Conservation (phyloP, 2,329 filamentous ascomycete genomes). For the Fusarium musae region DNA sequence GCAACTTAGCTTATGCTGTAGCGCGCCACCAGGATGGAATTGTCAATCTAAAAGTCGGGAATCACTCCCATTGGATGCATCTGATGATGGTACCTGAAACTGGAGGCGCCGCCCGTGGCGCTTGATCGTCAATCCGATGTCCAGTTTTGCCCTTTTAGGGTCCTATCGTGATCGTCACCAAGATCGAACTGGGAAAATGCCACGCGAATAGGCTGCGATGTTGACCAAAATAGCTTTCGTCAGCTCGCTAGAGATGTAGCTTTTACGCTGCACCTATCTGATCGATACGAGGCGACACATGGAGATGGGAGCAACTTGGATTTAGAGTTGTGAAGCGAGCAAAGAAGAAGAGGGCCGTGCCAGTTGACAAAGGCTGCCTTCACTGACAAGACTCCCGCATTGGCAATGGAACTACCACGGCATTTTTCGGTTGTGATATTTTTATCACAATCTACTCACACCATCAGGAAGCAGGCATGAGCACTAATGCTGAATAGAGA, state of each 20-base stretch:
- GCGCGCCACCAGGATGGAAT: slow-evolving; percentile 32
- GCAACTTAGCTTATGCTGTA: slow-evolving; percentile 23
- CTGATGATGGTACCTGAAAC: slow-evolving; percentile 42
- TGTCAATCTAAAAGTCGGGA: slow-evolving; percentile 36
- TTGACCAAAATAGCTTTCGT: neutral
- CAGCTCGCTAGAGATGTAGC: neutral
- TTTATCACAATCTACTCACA: neutral
- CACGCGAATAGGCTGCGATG: neutral
- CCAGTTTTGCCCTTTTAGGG: slow-evolving; percentile 12
- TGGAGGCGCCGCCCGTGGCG: slow-evolving; percentile 37
- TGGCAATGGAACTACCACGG: slow-evolving; percentile 5
- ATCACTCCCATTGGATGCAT: slow-evolving; percentile 35
- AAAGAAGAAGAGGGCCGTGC: slow-evolving; percentile 25
- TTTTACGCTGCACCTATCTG: neutral
- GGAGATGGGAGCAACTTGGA: neutral
- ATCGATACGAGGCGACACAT: neutral
- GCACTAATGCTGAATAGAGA: neutral
- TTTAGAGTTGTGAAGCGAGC: neutral
- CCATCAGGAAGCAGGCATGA: neutral
- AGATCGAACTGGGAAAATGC: neutral
- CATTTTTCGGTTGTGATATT: slow-evolving; percentile 4
- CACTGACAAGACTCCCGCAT: neutral
- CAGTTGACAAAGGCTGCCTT: neutral
- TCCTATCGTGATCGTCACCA: neutral
- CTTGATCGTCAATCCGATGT: slow-evolving; percentile 33